These are phyloP conservation scores for Sporothrix pallida DNA, from an alignment of 2,329 filamentous ascomycete genomes.

Conservation along the genomic window DNA sequence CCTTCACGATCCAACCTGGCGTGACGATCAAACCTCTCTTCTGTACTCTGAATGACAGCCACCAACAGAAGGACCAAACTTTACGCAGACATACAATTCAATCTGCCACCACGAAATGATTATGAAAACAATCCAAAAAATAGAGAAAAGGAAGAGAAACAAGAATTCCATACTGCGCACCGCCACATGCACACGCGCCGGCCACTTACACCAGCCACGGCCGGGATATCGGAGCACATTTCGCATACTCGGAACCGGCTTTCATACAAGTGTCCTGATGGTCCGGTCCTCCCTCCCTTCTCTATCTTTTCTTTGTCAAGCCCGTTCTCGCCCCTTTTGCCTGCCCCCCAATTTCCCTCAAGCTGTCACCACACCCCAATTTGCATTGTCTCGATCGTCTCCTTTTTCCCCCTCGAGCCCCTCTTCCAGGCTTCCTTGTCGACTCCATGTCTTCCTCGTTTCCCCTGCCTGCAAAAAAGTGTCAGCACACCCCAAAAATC, in stretches of 20 bases:
- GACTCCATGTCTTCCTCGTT: background rate
- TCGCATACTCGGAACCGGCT: background rate
- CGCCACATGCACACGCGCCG: background rate
- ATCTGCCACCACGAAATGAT: no score
- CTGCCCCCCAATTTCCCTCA: background rate
- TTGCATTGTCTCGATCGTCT: background rate
- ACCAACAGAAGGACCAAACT: background rate
- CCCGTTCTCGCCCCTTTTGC: background rate
- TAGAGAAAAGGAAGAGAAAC: background rate
- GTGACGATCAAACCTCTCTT: conserved; percentile 19
- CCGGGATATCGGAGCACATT: conserved; percentile 2
- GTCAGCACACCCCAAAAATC: conserved; percentile 26
- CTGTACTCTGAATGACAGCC: background rate
- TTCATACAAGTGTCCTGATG: background rate
- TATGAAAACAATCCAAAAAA: background rate
- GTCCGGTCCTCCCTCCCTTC: background rate
- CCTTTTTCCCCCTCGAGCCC: background rate
- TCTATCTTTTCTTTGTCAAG: no score
- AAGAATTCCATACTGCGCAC: background rate
- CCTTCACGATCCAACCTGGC: background rate
- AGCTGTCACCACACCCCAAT: background rate
- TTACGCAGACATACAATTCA: no score
- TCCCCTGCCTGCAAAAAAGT: conserved; percentile 7
- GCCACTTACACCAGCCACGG: background rate
- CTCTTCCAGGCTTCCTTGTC: background rate